Base-by-base conservation (phyloP, 306 rosid species). In the Senna siamea region DNA sequence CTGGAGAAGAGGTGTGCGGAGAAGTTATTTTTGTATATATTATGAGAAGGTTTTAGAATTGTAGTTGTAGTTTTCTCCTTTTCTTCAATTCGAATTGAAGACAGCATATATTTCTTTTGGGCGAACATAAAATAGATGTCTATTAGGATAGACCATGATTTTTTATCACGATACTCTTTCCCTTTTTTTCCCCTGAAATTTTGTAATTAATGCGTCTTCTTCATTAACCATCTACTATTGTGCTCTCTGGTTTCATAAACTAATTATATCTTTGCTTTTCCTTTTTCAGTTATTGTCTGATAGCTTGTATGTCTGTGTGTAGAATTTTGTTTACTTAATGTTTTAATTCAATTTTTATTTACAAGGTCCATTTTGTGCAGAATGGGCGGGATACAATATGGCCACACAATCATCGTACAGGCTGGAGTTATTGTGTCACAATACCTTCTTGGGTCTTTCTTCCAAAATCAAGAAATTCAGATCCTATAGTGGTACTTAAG, bases 391-490 rank as follows among this genome's bases (percentile, higher is more conserved):
- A 81, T 48, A 88, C 98, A 35, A 82, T 91, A 38, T 89, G 97
- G 98, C 97, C 96, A n/a, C 97, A 89, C 76, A 84, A 87, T 85
- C 88, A 90, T 76, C 91, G 56, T 60, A 40, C 87, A 14, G 98
- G 97, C 61, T 93, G 98, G 96, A 88, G 91, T 89, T 89, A 89
- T 83, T 91, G 92, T 65, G 85, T 93, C 70, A 74, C 87, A 17
- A 76, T 93, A 57, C 96, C 96, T 52, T 89, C 94, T 30, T 91
- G 92, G 98, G 89, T 83, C 47, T 86, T 85, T 68, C 82, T 84
- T 79, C 98, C 92, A 69, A 93, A 89, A 81, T 86, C 94, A 72
- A 87, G 89, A 76, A 85, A 91, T 71, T 85, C 96, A 53, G 91
- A 93, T 81, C 97, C 97, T 3, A 70, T 93, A 79, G 98, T 91